Evolutionary conservation across 2,329 filamentous ascomycete genomes (phyloP), one percentile per base, ranked within the genome.

Genomic region (Fusarium protoensiforme): DNA sequence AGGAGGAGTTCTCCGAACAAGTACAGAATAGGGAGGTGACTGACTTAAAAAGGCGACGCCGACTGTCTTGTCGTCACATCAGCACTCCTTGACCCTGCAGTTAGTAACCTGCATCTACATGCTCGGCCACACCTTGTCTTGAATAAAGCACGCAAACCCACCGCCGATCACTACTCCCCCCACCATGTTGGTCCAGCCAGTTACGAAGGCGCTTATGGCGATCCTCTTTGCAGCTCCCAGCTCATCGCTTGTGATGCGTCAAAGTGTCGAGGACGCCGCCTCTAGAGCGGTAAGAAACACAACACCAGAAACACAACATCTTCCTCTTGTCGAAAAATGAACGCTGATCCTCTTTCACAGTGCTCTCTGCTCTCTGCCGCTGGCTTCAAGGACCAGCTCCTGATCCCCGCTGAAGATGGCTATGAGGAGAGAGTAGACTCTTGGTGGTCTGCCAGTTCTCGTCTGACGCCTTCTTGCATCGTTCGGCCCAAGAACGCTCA

Each of bases 381-480:
- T 14, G 60, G 60, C 14, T 62, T 62, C 43, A 48, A 48, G 43
- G 46, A 56, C 14, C 60, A 62, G 35, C 60, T 62, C 48, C 18
- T 62, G 7, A 27, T 56, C 13, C 59, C 64, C 11, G 20, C 20
- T 16, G 35, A 59, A 11, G 60, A 63, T 18, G 33, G 31, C 9
- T 69, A 69, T 24, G 56, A 69, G 18, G 33, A 27, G 10, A 59
- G 67, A 31, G 61, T 64, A n/a, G 46, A 59, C 3, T 69, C 67
- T 24, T 69, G 65, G 64, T 69, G 61, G 27, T 80, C 79, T 7
- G 77, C 77, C 68, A 78, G 78, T 46, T 76, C 79, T 16, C 78
- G 78, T 7, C 71, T 77, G 58, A 71, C 69, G 2, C 72, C 78
- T 0, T 77, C 76, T 72, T 77, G 78, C 69, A 74, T 81, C 60